phyloP scores from a whole-genome alignment of 257 asterid species.

The Oldenlandia corymbosa region DNA sequence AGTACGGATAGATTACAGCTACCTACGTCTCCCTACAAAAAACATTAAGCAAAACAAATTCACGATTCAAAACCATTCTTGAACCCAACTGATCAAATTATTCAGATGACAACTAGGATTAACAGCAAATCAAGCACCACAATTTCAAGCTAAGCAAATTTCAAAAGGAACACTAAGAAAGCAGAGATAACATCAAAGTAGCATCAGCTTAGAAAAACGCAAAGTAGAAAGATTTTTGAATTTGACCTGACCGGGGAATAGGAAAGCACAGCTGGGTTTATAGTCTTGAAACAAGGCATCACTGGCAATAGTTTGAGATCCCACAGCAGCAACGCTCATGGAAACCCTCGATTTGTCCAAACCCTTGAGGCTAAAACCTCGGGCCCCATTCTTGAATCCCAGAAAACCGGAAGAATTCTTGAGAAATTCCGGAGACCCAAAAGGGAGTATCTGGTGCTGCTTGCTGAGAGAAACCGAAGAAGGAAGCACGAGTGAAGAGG shows the following conservation, averaged over 20 bases:
- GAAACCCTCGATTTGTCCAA: constrained; percentile 58
- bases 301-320: constrained; percentile 53
- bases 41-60: not conserved
- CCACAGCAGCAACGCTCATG: constrained; percentile 63
- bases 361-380: constrained; percentile 30
- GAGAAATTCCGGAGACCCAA: constrained; percentile 27
- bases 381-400: constrained; percentile 43
- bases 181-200: not conserved
- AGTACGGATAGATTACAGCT: not conserved
- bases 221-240: too few species aligned
- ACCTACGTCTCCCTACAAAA: not conserved
- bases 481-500: constrained; percentile 49
- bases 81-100: not conserved
- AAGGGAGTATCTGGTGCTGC: constrained; percentile 27
- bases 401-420: constrained; percentile 31
- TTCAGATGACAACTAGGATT: not conserved
- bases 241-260: constrained; percentile 95
- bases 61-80: not conserved
- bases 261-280: constrained; percentile 77
- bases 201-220: not conserved
- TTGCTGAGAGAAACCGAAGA: constrained; percentile 39
- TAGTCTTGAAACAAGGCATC: constrained; percentile 71
- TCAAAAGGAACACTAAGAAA: not conserved
- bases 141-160: not conserved
- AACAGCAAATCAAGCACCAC: not conserved